Evolutionary conservation across 2,329 filamentous ascomycete species (phyloP), one percentile per base, ranked within the genome.

Genomic region (Fusarium sacchari): DNA sequence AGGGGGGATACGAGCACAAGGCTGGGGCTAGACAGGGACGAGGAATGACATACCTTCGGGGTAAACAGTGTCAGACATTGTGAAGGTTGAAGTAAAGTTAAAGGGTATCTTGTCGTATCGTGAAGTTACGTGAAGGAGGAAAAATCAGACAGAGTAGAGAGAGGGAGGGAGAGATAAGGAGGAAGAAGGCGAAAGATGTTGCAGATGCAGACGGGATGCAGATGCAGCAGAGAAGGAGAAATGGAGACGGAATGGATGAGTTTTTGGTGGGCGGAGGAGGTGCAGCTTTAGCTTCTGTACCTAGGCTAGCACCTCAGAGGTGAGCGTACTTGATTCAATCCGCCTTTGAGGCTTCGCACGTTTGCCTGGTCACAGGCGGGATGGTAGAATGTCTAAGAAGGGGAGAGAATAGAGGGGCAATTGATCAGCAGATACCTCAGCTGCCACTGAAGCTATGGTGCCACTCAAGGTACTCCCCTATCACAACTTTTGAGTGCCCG

Each of bases 361-460:
- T 61, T 74, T 72, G 67, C 36, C 67, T 74, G 62, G 67, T 63
- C 69, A 67, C 63, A 68, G 68, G 49, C 56, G 58, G 63, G 58
- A 71, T 60, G 50, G 59, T 72, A 80, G 83, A 85, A 85, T 78
- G 81, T 82, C 78, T 80, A 80, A 84, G 83, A 85, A 85, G 65
- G 65, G 56, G 59, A 81, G 80, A 77, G 76, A 83, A 83, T 83
- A 82, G 73, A 76, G 74, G 73, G 71, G 74, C 69, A 72, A 26
- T 46, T 68, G 76, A 76, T 78, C 60, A 53, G 28, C 40, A 30
- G 66, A 47, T 77, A 78, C 77, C 43, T 75, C 49, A 17, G 5
- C 9, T 43, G 14, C 32, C 13, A 7, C 10, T 7, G 1, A 15
- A 30, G 5, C 15, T 24, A 13, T 11, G 7, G 46, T 44, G 22